phyloP scores from a whole-genome alignment of 2,329 filamentous ascomycete species.

The Alternaria gansuensis region DNA sequence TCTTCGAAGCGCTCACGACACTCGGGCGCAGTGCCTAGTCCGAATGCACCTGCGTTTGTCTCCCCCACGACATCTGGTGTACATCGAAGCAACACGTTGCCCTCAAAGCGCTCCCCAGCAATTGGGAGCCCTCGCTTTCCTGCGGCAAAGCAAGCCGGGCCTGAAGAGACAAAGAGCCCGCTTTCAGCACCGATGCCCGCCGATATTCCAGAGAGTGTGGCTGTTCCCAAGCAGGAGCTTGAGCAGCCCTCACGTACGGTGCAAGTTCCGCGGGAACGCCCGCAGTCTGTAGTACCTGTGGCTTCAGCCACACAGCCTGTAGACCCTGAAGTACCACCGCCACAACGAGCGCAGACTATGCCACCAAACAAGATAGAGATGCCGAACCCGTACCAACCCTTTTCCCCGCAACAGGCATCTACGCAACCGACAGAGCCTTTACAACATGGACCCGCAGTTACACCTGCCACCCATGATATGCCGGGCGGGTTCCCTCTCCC shows the following conservation, averaged over 20 bases:
- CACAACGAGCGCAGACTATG: constrained; percentile 33
- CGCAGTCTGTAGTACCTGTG: constrained; percentile 12
- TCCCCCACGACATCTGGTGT: constrained; percentile 62
- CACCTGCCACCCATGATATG: constrained; percentile 38
- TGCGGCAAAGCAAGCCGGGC: constrained; percentile 59
- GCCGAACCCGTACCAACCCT: constrained; percentile 29
- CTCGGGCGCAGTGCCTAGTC: constrained; percentile 75
- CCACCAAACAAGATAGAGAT: constrained; percentile 39
- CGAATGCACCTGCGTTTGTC: constrained; percentile 54
- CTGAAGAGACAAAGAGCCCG: constrained; percentile 41
- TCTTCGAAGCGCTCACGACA: constrained; percentile 86
- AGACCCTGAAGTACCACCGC: constrained; percentile 20
- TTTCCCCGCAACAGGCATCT: constrained; percentile 2
- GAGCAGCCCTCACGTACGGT: constrained; percentile 10
- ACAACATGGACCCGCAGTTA: constrained; percentile 39
- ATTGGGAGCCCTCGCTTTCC: constrained; percentile 56
- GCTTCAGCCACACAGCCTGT: constrained; percentile 19
- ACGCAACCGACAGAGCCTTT: constrained; percentile 18
- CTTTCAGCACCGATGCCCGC: constrained; percentile 30
- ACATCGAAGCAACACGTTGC: constrained; percentile 89
- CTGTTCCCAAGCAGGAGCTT: constrained; percentile 18
- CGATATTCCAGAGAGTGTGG: constrained; percentile 20
- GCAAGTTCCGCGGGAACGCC: background rate
- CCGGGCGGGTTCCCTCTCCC: constrained; percentile 71
- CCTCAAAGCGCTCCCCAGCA: constrained; percentile 85